These are phyloP conservation scores for Colletotrichum plurivorum DNA, from an alignment of 2,329 filamentous ascomycete genomes.

Conservation along the genomic window DNA sequence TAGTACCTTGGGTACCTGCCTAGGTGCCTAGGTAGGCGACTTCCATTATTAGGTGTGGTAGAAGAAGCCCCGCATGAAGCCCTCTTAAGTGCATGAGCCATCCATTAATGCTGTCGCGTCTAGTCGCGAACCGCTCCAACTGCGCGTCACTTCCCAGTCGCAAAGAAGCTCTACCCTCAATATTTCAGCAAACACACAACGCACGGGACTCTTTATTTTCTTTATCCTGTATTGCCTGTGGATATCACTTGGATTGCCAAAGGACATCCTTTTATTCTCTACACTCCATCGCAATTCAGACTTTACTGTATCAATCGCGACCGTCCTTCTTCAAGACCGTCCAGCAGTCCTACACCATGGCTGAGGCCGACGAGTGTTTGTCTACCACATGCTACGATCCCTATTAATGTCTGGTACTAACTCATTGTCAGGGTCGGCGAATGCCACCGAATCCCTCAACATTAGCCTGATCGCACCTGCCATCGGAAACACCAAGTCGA, in stretches of 20 bases:
- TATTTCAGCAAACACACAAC: background rate
- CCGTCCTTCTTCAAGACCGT: background rate
- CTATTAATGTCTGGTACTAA: background rate
- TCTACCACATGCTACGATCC: background rate
- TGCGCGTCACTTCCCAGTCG: conserved; percentile 23
- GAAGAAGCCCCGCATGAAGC: conserved; percentile 1
- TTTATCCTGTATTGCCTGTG: background rate
- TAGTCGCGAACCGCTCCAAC: conserved; percentile 25
- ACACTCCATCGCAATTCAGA: background rate
- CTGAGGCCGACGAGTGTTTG: conserved; percentile 36
- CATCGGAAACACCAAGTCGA: conserved; percentile 65
- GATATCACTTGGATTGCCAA: background rate
- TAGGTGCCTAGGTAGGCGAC: too few relatives aligned
- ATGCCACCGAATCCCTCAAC: conserved; percentile 73
- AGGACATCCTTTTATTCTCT: background rate
- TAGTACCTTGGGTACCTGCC: too few relatives aligned
- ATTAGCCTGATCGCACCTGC: conserved; percentile 71
- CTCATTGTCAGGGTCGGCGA: conserved; percentile 64
- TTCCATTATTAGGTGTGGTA: background rate
- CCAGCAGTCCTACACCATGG: conserved; percentile 19
- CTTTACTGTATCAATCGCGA: background rate
- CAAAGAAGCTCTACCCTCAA: background rate
- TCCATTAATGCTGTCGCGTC: conserved; percentile 31
- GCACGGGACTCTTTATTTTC: background rate
- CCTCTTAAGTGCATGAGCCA: conserved; percentile 30